These are phyloP conservation scores for Inga oerstediana DNA, from an alignment of 306 rosid species.

Conservation along the genomic window DNA sequence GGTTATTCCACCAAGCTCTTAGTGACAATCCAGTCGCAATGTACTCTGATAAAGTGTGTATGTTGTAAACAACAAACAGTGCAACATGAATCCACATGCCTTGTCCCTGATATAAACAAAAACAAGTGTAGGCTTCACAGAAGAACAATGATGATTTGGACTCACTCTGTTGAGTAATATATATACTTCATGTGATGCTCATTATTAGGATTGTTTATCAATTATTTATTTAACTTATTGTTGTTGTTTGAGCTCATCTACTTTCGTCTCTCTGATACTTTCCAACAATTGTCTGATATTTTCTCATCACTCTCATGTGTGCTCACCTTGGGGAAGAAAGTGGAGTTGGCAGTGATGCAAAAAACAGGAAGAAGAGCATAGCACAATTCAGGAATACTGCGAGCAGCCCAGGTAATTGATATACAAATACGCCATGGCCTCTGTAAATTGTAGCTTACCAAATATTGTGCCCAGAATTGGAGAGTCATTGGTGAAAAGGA, in stretches of 20 bases:
- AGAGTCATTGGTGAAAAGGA: constrained; percentile 45
- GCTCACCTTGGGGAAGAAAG: constrained; percentile 67
- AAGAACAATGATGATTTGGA: neutral
- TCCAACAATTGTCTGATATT: too few relatives aligned
- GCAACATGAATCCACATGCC: constrained; percentile 43
- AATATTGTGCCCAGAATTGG: constrained; percentile 48
- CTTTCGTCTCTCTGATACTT: too few relatives aligned
- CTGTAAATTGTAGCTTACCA: constrained; percentile 52
- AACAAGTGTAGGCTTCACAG: neutral
- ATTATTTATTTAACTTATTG: too few relatives aligned
- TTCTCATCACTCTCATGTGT: neutral
- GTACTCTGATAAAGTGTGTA: constrained; percentile 45
- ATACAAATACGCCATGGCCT: constrained; percentile 55
- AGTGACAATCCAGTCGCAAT: constrained; percentile 45
- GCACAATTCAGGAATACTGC: constrained; percentile 43
- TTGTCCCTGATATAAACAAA: constrained; percentile 36
- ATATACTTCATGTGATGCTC: too few relatives aligned
- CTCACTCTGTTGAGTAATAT: too few relatives aligned
- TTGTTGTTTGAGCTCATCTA: too few relatives aligned
- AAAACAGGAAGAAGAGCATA: constrained; percentile 54
- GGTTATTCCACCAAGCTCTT: constrained; percentile 80
- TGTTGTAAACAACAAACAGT: constrained; percentile 36
- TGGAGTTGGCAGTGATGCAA: constrained; percentile 60
- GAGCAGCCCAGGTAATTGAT: constrained; percentile 34
- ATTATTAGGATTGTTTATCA: too few relatives aligned